Evolutionary conservation across 2,329 filamentous ascomycete species (phyloP).

Genomic region (Apiospora saccharicola): DNA sequence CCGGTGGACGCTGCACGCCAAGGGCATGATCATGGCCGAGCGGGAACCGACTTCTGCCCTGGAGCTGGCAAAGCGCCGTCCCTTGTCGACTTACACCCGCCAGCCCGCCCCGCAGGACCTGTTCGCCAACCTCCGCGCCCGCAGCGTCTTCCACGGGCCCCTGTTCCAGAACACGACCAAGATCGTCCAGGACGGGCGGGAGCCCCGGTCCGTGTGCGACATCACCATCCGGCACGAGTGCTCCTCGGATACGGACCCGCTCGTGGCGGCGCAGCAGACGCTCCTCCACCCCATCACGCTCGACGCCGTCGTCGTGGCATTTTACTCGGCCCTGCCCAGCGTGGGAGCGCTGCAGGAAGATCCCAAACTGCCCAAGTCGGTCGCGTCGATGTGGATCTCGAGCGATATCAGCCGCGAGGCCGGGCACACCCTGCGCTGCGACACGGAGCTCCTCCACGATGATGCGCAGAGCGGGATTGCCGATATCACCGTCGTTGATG

Average conservation of each 20-base stretch:
- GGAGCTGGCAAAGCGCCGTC: not conserved
- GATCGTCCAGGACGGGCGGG: not conserved
- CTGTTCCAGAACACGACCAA: not conserved
- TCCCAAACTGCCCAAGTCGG: not conserved
- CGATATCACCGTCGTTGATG: not conserved
- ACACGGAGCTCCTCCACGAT: not conserved
- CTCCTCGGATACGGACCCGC: too few relatives aligned
- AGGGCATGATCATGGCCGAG: not conserved
- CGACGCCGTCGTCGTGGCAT: constrained; percentile 62
- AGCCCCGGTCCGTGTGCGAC: too few relatives aligned
- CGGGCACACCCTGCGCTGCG: not conserved
- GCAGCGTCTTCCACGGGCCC: not conserved
- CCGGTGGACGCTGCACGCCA: not conserved
- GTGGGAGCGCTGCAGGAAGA: not conserved
- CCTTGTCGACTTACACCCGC: not conserved
- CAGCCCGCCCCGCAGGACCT: not conserved
- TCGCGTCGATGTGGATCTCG: not conserved
- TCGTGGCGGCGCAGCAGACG: too few relatives aligned
- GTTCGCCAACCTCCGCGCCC: not conserved
- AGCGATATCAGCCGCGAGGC: not conserved
- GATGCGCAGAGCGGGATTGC: not conserved
- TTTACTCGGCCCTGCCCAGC: constrained; percentile 43
- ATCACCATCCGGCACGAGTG: too few relatives aligned
- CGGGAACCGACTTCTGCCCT: not conserved
- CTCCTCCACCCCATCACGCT: constrained; percentile 61